Percentiles rank a stretch among this genome's conserved stretches.
Evolutionary conservation across 1,139 yeast species (phyloP).

Genomic region (Nakaseomyces uthaithaninus): DNA sequence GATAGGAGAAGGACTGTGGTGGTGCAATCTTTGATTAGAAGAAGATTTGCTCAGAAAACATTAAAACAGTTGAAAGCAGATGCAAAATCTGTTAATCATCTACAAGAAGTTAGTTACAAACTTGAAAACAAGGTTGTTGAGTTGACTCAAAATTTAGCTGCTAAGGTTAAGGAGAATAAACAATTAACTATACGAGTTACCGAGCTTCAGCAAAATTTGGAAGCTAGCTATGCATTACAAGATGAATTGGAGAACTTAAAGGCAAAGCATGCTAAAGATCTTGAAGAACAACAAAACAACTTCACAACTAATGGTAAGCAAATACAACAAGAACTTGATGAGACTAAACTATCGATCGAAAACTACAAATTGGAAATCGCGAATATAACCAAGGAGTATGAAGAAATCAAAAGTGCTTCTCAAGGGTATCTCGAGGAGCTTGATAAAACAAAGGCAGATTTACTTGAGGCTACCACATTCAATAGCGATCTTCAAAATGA

Average conservation of each 20-base stretch:
- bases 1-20: constrained; percentile 47
- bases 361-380: constrained; percentile 57
- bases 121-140: constrained; percentile 94
- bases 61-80: constrained; percentile 61
- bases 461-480: constrained; percentile 56
- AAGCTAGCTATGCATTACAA: constrained; percentile 52
- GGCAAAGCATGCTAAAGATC: constrained; percentile 43
- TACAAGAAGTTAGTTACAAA: constrained; percentile 85
- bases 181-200: constrained; percentile 57
- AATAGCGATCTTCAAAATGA: constrained; percentile 63
- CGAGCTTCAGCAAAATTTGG: constrained; percentile 46
- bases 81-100: constrained; percentile 83
- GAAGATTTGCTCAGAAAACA: constrained; percentile 62
- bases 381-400: constrained; percentile 57
- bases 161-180: constrained; percentile 74
- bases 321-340: constrained; percentile 50
- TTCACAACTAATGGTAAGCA: constrained; percentile 46
- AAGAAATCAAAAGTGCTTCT: constrained; percentile 55
- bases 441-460: constrained; percentile 51
- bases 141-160: constrained; percentile 73
- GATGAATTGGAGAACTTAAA: constrained; percentile 50
- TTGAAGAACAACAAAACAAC: constrained; percentile 39
- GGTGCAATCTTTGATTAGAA: constrained; percentile 73
- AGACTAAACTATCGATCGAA: constrained; percentile 52
- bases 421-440: constrained; percentile 54